A percentile compares a stretch with the other conserved stretches of the same genome.
phyloP scores from a whole-genome alignment of 331 rosid genomes.

The Cydonia oblonga region DNA sequence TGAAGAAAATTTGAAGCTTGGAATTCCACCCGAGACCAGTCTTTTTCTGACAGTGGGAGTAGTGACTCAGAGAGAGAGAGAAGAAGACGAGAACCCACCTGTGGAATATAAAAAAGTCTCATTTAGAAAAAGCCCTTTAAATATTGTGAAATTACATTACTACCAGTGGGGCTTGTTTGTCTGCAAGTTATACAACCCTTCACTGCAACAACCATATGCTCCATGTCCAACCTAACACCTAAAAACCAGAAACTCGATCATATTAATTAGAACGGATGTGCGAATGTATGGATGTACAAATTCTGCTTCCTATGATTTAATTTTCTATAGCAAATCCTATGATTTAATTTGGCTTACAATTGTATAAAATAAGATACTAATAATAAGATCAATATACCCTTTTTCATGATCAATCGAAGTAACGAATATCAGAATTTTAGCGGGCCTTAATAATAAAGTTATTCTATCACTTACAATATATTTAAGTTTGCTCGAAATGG shows the following conservation, averaged over 20 bases:
- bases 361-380: too few species aligned
- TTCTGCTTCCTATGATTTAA: neutral
- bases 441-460: neutral
- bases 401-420: neutral
- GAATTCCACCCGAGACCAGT: constrained; percentile 17
- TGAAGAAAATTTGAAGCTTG: constrained; percentile 16
- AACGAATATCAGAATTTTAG: neutral
- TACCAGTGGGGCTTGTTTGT: constrained; percentile 14
- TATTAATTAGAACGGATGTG: too few species aligned
- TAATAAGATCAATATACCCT: neutral
- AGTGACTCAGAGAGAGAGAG: constrained; percentile 18
- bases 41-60: neutral
- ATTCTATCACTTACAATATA: neutral
- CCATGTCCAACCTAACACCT: neutral
- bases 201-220: neutral
- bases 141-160: constrained; percentile 27
- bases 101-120: constrained; percentile 8
- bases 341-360: too few species aligned
- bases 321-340: too few species aligned
- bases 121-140: constrained; percentile 11
- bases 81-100: neutral
- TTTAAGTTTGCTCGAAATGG: neutral
- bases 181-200: neutral
- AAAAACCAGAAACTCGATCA: too few species aligned
- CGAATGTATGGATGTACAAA: too few species aligned